Base-by-base conservation (phyloP, 495 filamentous ascomycete species). In the Neurospora sp. region DNA sequence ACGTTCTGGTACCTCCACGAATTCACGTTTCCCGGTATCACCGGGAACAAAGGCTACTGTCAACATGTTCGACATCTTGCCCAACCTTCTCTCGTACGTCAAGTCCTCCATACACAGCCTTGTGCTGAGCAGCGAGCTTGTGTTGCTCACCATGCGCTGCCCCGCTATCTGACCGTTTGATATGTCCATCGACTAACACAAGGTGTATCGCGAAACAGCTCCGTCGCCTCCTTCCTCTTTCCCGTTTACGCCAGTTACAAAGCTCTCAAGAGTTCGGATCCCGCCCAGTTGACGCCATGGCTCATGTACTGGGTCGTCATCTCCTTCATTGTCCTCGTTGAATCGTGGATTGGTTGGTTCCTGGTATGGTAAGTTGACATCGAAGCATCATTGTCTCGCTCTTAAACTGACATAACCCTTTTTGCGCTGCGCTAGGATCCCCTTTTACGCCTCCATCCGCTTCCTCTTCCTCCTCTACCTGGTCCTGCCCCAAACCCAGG, bases 231-330 rank as follows among this genome's bases (percentile, higher is more conserved):
- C 73, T 94, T 98, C 80, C 88, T 97, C 81, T 94, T 99, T 83
- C 96, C 96, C 73, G 88, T 97, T 71, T 99, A 97, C 84, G 95
- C 95, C 73, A 97, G 94, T 73, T 98, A 97, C 89, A 98, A 98
- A 86, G 96, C 96, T 46, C 92, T 99, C 77, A 94, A 94, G 81
- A 93, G 94, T 27, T 91, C 92, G 59, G 92, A 97, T 82, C 95
- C 95, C 18, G 90, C 93, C 40, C 92, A 95, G 79, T 87, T 98
- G 38, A 92, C 93, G 75, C 96, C 96, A 94, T 99, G 96, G 96
- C 88, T 99, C 71, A 98, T 98, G 92, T 99, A 98, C 87, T 99
- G 94, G 93, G 93, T 97, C 66, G 93, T 97, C 39, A 86, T 98
- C 69, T 91, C 93, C 48, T 90, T 91, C 84, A 88, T 92, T 71